These are phyloP conservation scores for Herpetospermum pedunculosum DNA, from an alignment of 306 rosid genomes.

Conservation along the genomic window DNA sequence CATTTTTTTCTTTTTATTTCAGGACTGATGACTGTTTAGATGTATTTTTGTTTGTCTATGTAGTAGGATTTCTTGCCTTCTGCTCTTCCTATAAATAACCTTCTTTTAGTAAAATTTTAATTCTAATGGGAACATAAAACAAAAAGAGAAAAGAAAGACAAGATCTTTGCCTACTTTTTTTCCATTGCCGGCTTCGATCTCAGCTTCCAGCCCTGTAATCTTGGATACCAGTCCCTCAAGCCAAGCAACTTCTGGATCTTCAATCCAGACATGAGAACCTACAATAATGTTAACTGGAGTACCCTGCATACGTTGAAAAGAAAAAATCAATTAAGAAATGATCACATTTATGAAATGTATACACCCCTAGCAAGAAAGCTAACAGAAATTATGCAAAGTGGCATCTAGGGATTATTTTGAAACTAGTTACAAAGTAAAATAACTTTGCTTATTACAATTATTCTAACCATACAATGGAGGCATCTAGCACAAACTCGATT, in stretches of 20 bases:
- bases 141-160: conserved; percentile 1
- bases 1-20: background rate
- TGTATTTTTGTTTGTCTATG: background rate
- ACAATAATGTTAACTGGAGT: conserved; percentile 78
- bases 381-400: background rate
- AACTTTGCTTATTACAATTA: background rate
- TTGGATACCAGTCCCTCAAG: conserved; percentile 67
- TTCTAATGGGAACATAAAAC: too few relatives aligned
- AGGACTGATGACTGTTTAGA: background rate
- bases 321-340: conserved; percentile 3
- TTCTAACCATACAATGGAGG: background rate
- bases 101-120: background rate
- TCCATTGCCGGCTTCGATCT: conserved; percentile 49
- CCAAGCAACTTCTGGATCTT: conserved; percentile 65
- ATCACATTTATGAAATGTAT: background rate
- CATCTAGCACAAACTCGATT: background rate
- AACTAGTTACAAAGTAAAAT: background rate
- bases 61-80: background rate
- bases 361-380: background rate
- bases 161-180: conserved; percentile 43
- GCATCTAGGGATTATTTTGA: background rate
- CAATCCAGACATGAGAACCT: conserved; percentile 91
- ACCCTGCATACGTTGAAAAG: conserved; percentile 48
- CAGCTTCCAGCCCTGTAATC: conserved; percentile 64
- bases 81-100: background rate